Percentiles rank a stretch among this genome's conserved stretches.
Evolutionary conservation across 768 basidiomycete species (phyloP).

Genomic region (Cubamyces lactineus): DNA sequence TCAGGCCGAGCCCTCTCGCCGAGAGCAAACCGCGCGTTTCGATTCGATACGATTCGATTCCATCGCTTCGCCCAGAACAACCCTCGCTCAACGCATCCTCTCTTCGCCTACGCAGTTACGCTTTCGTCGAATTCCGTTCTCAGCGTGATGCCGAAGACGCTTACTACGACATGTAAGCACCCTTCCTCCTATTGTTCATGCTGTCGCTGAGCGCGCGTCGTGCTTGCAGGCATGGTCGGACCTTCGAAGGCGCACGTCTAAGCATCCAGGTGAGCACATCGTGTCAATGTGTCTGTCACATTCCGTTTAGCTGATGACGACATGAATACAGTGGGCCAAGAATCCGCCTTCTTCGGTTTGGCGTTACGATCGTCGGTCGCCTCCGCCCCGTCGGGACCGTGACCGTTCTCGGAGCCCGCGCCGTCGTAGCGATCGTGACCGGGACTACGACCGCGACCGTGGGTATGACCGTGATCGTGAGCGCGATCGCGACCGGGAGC

Average conservation of each 20-base stretch:
- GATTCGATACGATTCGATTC: slow-evolving; percentile 25
- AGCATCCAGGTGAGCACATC: slow-evolving; percentile 64
- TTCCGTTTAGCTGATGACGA: not conserved
- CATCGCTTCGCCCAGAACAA: slow-evolving; percentile 37
- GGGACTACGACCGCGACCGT: slow-evolving; percentile 33
- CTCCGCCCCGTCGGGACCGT: slow-evolving; percentile 47
- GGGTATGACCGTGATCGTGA: slow-evolving; percentile 27
- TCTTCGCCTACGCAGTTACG: slow-evolving; percentile 66
- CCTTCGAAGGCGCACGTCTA: slow-evolving; percentile 74
- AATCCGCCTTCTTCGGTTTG: slow-evolving; percentile 83
- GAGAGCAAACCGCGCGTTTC: slow-evolving; percentile 23
- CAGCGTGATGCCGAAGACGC: slow-evolving; percentile 81
- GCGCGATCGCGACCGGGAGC: slow-evolving; percentile 38
- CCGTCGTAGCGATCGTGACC: slow-evolving; percentile 44
- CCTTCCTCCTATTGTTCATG: not conserved
- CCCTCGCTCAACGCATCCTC: slow-evolving; percentile 61
- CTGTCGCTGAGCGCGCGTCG: not conserved
- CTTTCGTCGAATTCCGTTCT: slow-evolving; percentile 83
- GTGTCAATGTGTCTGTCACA: not conserved
- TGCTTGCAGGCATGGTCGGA: slow-evolving; percentile 67
- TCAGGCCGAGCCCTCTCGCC: slow-evolving; percentile 4
- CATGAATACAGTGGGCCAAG: slow-evolving; percentile 66
- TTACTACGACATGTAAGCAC: slow-evolving; percentile 73
- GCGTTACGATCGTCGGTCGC: slow-evolving; percentile 68
- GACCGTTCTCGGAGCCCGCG: slow-evolving; percentile 60